Evolutionary conservation across 139 green algal species (phyloP).

Genomic region (Deuterostichococcus epilithicus): DNA sequence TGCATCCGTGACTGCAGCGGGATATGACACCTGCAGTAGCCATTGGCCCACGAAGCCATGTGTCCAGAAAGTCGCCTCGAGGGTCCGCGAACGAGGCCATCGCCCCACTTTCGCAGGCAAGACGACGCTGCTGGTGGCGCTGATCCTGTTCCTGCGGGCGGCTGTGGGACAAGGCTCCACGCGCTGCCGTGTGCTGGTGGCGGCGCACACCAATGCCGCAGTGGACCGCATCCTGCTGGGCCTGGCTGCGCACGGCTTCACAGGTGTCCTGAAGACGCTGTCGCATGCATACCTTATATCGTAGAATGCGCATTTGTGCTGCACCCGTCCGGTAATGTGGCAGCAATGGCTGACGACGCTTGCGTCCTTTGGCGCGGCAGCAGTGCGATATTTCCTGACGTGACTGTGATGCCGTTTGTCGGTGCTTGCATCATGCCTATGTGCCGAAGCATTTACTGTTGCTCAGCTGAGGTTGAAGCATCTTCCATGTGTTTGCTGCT

Average conservation of each 20-base stretch:
- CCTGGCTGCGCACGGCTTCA: slow-evolving; percentile 51
- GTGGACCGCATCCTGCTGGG: slow-evolving; percentile 76
- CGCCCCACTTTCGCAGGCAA: slow-evolving; percentile 55
- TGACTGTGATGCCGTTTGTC: too few species aligned
- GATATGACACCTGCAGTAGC: too few species aligned
- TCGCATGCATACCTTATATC: background rate
- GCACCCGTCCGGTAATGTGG: background rate
- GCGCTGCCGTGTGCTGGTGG: slow-evolving; percentile 57
- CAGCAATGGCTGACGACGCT: slow-evolving; percentile 10
- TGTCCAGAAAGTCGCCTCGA: too few species aligned
- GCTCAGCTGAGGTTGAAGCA: background rate
- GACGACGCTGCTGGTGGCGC: slow-evolving; percentile 65
- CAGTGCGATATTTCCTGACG: too few species aligned
- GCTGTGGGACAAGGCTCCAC: background rate
- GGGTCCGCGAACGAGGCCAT: too few species aligned
- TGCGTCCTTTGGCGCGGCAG: too few species aligned
- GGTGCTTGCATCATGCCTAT: background rate
- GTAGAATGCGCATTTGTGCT: background rate
- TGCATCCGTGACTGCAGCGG: too few species aligned
- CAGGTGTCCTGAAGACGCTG: slow-evolving; percentile 9
- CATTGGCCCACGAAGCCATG: too few species aligned
- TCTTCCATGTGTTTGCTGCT: background rate
- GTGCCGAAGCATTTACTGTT: too few species aligned
- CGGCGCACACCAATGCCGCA: slow-evolving; percentile 84
- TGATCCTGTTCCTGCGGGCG: slow-evolving; percentile 60